Evolutionary conservation across 257 asterid species (phyloP), one percentile per base, ranked within the genome.

Genomic region (Petrea volubilis): DNA sequence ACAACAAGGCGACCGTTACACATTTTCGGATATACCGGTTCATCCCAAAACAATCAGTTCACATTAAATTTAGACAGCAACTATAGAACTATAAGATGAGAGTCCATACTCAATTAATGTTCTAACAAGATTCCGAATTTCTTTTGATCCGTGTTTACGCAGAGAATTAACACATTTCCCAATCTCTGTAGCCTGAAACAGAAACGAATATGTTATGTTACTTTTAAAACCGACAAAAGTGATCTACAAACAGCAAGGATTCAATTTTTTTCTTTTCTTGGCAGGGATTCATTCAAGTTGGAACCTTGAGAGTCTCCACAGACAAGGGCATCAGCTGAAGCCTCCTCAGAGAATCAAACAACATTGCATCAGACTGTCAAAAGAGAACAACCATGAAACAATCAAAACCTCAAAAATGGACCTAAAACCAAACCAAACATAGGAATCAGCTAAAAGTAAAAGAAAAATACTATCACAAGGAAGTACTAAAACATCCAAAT

Each of bases 251-350:
- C 6, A 41, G 58, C 15, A 40, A 65, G 15, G 53, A 34, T 61
- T 67, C 65, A 8, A n/a, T n/a, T n/a, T n/a, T n/a, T n/a, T n/a
- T n/a, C n/a, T n/a, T n/a, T n/a, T n/a, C n/a, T n/a, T n/a, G n/a
- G n/a, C n/a, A n/a, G n/a, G n/a, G n/a, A n/a, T n/a, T n/a, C n/a
- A n/a, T n/a, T n/a, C 1, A 47, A 53, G 59, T 47, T 76, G 41
- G n/a, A 82, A 90, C 98, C 98, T 90, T 87, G 17, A 93, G 83
- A 70, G 76, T 86, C 81, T 90, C 98, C 77, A 90, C 91, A 20
- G 92, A 78, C 72, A 93, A 76, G 77, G 68, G 85, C 95, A 84
- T 85, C 44, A 90, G 77, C 78, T 93, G 96, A 68, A 93, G 92
- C 91, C 84, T 81, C 83, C 92, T 87, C 80, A 93, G 75, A 11